A percentile compares a stretch with the other conserved stretches of the same genome.
Evolutionary conservation across 2,329 filamentous ascomycete species (phyloP).

Genomic region (Myriosclerotinia scirpicola): DNA sequence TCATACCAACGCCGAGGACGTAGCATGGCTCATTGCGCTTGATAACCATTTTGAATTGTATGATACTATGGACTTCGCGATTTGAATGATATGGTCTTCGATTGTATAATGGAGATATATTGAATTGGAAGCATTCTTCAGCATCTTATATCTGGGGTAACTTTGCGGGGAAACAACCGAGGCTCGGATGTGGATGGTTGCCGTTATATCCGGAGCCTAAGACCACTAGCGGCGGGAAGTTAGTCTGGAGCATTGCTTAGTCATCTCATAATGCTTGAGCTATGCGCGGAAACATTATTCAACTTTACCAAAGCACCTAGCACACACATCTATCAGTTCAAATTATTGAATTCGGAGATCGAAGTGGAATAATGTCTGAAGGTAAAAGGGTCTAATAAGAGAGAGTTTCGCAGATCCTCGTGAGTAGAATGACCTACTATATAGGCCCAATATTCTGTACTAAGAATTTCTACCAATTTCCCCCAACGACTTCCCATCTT

Average conservation of each 20-base stretch:
- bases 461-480: not conserved
- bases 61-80: too few species aligned
- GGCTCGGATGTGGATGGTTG: not conserved
- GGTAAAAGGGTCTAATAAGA: not conserved
- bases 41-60: conserved; percentile 30
- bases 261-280: not conserved
- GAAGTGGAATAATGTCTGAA: not conserved
- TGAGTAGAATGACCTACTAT: not conserved
- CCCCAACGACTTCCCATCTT: too few species aligned
- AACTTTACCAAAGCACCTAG: too few species aligned
- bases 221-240: not conserved
- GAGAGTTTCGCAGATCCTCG: not conserved
- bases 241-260: not conserved
- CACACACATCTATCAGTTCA: not conserved
- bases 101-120: not conserved
- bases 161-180: conserved; percentile 17
- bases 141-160: conserved; percentile 10
- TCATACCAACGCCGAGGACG: conserved; percentile 97
- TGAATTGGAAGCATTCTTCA: not conserved
- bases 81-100: not conserved
- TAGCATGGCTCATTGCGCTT: conserved; percentile 56
- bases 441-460: not conserved
- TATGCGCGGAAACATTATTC: too few species aligned
- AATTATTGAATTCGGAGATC: not conserved
- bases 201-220: not conserved